phyloP scores from a whole-genome alignment of 768 basidiomycete genomes.

The Lactarius hatsudake region DNA sequence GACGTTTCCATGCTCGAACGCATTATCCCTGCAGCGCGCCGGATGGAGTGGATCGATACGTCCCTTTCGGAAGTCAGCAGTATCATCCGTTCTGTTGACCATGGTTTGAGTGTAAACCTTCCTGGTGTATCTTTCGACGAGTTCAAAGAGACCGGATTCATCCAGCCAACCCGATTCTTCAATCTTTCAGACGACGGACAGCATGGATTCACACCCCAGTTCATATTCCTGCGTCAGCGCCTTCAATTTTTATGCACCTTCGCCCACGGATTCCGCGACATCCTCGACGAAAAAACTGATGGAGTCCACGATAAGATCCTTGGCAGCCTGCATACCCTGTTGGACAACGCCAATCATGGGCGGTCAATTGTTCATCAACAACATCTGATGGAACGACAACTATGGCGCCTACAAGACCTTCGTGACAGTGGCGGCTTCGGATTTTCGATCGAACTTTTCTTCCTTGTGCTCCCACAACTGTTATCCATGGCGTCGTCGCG shows the following conservation, averaged over 20 bases:
- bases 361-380: too few species aligned
- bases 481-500: too few species aligned
- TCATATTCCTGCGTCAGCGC: too few species aligned
- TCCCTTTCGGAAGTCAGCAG: not conserved
- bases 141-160: not conserved
- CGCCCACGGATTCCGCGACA: not conserved
- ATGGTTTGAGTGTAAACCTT: not conserved
- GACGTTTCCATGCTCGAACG: too few species aligned
- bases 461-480: too few species aligned
- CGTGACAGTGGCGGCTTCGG: too few species aligned
- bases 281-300: not conserved
- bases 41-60: not conserved
- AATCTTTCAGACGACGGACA: not conserved
- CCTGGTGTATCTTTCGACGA: not conserved
- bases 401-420: too few species aligned
- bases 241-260: not conserved
- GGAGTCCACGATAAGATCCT: not conserved
- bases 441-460: too few species aligned
- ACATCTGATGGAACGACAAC: too few species aligned
- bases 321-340: too few species aligned
- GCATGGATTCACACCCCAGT: not conserved
- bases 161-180: not conserved
- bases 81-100: not conserved
- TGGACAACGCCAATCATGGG: too few species aligned
- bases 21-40: too few species aligned